Base-by-base conservation (phyloP, 768 basidiomycete species). In the Aureoboletus auriporus region DNA sequence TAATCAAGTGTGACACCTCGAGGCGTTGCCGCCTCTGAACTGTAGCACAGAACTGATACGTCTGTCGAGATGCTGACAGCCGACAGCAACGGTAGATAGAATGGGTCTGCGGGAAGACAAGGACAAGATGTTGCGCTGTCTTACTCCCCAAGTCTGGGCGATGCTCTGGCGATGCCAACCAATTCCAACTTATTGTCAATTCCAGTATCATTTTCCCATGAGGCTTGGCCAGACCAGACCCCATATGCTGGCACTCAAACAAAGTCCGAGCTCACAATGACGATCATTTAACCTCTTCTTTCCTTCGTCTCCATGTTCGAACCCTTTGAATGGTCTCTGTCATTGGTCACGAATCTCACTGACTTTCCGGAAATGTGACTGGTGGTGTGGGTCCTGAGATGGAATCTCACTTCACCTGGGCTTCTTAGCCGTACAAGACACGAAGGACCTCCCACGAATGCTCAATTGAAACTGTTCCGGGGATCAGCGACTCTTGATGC, bases 171-270 rank as follows among this genome's bases (percentile, higher is more conserved):
- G 53, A 51, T 53, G 58, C 47, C 42, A 38, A 26, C 40, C 44
- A 49, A 42, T 40, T 53, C 52, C 48, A 62, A 62, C 52, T n/a
- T 9, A 13, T 16, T 44, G 10, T 46, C 51, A 29, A 45, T 63
- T 61, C 27, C 37, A 41, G 59, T 57, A 60, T 42, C 23, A 48
- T 38, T 57, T 61, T 61, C 60, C 55, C 60, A 61, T 54, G 30
- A 8, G 34, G 47, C 40, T 40, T 12, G 11, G 4, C 11, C 45
- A 10, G 12, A 10, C 16, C 37, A 13, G 8, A 13, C n/a, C 8
- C 26, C 14, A 8, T 11, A 8, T 11, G 27, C 13, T 6, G 26
- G 13, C 28, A 37, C 16, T 4, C 37, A 30, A n/a, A 13, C 27
- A 26, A 13, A 44, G 28, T 14, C 39, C 14, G 20, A 23, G 20